Base-by-base conservation (phyloP, 1,284 basidiomycete species). In the Rhodotorula sp. region DNA sequence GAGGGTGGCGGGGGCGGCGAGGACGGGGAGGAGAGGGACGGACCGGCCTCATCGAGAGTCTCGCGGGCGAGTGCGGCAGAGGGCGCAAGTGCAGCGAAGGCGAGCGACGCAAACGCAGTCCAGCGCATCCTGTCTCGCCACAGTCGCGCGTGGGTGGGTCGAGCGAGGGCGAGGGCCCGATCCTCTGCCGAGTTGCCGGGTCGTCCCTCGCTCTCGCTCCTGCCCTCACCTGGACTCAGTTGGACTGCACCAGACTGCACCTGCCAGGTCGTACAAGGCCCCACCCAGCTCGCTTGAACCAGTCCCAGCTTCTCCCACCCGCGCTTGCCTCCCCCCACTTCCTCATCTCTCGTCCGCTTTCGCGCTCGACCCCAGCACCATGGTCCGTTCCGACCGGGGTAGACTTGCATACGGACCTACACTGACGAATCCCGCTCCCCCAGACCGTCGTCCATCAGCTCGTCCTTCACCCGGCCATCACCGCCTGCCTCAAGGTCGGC, bases 381-480 rank as follows among this genome's bases (percentile, higher is more conserved):
- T 55, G 48, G 44, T n/a, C 7, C 32, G 61, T 32, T 4, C 32
- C 1, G 2, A n/a, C 36, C 13, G 4, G n/a, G 1, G n/a, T 54
- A 32, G 10, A 10, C 21, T 13, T 2, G 3, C 12, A 50, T 1
- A 4, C 44, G 10, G 19, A 17, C 17, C 34, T 13, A 27, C 32
- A 29, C 41, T 3, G 21, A 46, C 37, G 25, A 50, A 36, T 13
- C 32, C 37, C 4, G 17, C 48, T 34, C 51, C 3, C 48, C 25
- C 66, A 75, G 74, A 70, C 75, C 22, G 68, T 74, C 63, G 69
- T 73, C 6, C 76, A 77, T 56, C 91, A 94, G 79, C 80, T 94
- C 75, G 85, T 97, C 72, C 86, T 97, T 54, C 92, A 96, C 79
- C 94, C 94, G 19, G 83, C 86, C 22, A 85, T 93, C 59, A 89